Evolutionary conservation across 139 green algal genomes (phyloP).

Genomic region (Eudorina sp.): DNA sequence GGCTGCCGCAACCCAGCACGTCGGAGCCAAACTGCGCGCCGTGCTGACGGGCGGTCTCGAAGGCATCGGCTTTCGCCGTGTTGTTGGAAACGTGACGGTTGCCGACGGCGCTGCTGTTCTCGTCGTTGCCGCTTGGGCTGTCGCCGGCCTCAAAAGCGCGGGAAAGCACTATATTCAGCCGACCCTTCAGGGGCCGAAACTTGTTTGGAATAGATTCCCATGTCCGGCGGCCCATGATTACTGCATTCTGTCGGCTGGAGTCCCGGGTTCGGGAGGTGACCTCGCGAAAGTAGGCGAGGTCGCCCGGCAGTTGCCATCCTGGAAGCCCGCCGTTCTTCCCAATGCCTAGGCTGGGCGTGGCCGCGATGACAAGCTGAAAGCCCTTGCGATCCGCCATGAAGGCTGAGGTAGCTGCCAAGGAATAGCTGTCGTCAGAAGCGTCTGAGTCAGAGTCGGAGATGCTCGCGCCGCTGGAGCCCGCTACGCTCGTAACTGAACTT

Average conservation of each 20-base stretch:
- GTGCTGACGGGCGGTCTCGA: background rate
- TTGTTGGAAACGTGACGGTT: background rate
- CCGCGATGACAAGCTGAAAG: conserved; percentile 95
- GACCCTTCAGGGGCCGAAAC: conserved; percentile 90
- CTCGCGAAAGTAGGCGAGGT: conserved; percentile 96
- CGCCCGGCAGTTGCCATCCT: conserved; percentile 77
- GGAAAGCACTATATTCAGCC: conserved; percentile 97
- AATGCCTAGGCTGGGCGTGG: conserved; percentile 87
- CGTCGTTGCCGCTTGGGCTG: background rate
- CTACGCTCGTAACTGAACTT: background rate
- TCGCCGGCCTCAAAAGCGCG: conserved; percentile 48
- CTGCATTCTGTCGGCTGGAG: conserved; percentile 85
- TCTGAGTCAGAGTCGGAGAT: background rate
- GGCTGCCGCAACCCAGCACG: conserved; percentile 72
- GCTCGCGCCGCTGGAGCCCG: background rate
- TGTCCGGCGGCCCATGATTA: conserved; percentile 99
- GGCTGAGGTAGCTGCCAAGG: background rate
- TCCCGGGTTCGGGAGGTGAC: conserved; percentile 81
- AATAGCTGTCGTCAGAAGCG: background rate
- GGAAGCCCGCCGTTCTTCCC: conserved; percentile 79
- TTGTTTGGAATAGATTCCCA: conserved; percentile 96
- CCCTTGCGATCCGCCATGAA: conserved; percentile 12
- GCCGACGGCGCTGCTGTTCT: conserved; percentile 10
- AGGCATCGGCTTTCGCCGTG: background rate
- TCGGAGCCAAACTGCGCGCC: conserved; percentile 50